Base-by-base conservation (phyloP, 371 early-diverging fungal genomes). In the Mucor racemosus region DNA sequence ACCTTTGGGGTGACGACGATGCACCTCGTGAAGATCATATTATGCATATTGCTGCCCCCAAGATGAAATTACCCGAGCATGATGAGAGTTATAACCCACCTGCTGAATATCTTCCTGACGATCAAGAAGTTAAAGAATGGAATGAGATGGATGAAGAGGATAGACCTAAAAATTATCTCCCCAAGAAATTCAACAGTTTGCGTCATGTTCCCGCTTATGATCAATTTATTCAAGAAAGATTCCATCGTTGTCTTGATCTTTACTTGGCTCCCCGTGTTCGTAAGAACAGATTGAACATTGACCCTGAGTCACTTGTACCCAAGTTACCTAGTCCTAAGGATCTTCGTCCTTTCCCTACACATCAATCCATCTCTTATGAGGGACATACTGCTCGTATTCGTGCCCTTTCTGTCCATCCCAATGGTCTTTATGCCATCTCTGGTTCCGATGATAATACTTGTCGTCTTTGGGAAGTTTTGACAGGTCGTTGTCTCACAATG, bases 41-140 rank as follows among this genome's bases (percentile, higher is more conserved):
- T 42, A 88, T 88, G 89, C 95, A 95, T 74, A 86, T 99, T 71
- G 88, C 96, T 11, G 95, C 99, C 8, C 97, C 99, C 54, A 95
- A 95, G 81, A 82, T 91, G 86, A 79, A 86, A 41, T 76, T 96
- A 66, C 98, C 98, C 10, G 90, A 91, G n/a, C 93, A 97, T 71
- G 88, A 87, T 60, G 97, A 96, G 76, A 95, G 95, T 69, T 98
- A 98, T 81, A 96, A 97, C 77, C 98, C 99, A 17, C 98, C 98
- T n/a, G 89, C 77, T n/a, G 99, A 99, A 80, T 97, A 98, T 74
- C 78, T 98, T 64, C 89, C 89, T 17, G 92, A 91, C 10, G 89
- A 90, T 8, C 86, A 93, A 44, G 97, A 98, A 74, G 79, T 76
- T 26, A 81, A 89, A 63, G 86, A 87, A 71, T 95, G 95, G 95